Percentiles rank a stretch among this genome's conserved stretches.
Evolutionary conservation across 164 flowering plant species (phyloP).

Genomic region (Cinnamomum micranthum): DNA sequence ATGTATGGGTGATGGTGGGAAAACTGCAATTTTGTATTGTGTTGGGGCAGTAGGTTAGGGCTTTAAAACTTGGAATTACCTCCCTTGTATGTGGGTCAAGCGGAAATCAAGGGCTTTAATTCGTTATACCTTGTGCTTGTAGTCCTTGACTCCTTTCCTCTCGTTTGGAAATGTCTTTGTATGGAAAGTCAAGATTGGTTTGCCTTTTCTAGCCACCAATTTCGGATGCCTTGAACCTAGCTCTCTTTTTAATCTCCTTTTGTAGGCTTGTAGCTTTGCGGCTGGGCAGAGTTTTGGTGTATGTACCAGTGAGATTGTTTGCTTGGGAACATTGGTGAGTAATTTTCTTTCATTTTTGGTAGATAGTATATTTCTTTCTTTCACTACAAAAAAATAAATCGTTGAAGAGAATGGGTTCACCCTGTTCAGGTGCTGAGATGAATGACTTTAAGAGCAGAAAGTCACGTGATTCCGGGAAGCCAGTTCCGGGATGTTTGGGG

Average conservation of each 20-base stretch:
- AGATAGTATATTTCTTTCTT: neutral
- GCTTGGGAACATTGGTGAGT: neutral
- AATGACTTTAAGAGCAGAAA: neutral
- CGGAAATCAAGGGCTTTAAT: neutral
- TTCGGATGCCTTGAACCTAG: neutral
- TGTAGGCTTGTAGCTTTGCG: neutral
- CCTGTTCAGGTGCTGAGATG: constrained; percentile 4
- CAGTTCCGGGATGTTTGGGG: constrained; percentile 82
- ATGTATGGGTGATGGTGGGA: neutral
- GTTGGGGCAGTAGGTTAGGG: neutral
- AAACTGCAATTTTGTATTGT: neutral
- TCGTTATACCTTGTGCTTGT: neutral
- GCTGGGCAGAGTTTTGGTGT: neutral
- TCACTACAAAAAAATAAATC: neutral
- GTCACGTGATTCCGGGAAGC: constrained; percentile 21
- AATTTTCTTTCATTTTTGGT: neutral
- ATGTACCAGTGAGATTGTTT: neutral
- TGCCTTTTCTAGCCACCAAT: neutral
- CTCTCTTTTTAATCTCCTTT: neutral
- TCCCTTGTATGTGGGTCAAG: neutral
- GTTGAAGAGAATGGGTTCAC: neutral
- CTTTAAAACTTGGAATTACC: neutral
- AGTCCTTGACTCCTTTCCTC: neutral
- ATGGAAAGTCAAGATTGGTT: neutral
- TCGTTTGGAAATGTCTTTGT: neutral